Conservation (phyloP, 208 protist genomes). For the Jaenimonas drosophilae region DNA sequence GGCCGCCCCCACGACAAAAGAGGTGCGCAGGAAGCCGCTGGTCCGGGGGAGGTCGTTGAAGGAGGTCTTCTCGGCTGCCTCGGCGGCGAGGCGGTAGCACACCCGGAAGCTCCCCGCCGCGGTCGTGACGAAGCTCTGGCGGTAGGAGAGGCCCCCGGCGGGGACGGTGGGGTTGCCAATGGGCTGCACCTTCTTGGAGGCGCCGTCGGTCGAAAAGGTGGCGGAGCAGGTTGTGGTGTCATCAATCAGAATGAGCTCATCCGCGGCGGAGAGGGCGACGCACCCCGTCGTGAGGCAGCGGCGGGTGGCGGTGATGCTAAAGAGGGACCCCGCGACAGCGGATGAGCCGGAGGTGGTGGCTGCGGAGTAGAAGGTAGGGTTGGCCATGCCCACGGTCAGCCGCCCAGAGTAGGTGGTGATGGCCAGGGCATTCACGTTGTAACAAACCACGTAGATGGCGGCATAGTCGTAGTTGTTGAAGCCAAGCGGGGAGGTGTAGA, state of each 20-base stretch:
- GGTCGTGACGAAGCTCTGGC: conserved; percentile 49
- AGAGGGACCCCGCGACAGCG: conserved; percentile 27
- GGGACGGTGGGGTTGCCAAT: conserved; percentile 22
- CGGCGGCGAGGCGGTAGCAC: conserved; percentile 49
- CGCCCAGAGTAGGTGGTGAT: conserved; percentile 57
- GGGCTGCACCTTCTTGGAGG: conserved; percentile 11
- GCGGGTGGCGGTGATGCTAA: conserved; percentile 44
- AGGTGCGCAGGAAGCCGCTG: conserved; percentile 9
- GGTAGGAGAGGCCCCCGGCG: conserved; percentile 17
- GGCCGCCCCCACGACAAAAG: conserved; percentile 20
- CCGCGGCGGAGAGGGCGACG: conserved; percentile 16
- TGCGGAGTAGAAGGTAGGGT: conserved; percentile 84
- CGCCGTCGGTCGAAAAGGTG: conserved; percentile 8
- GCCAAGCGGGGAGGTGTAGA: conserved; percentile 20
- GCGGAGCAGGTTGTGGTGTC: conserved; percentile 19
- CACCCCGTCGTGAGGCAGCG: conserved; percentile 32
- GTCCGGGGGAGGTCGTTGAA: conserved; percentile 53
- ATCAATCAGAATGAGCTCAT: conserved; percentile 48
- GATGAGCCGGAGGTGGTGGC: conserved; percentile 15
- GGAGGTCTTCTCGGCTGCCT: neutral
- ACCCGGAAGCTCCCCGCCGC: conserved; percentile 59
- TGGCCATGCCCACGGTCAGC: conserved; percentile 47
- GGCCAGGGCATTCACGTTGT: conserved; percentile 16
- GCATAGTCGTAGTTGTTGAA: conserved; percentile 70
- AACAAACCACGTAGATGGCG: conserved; percentile 77